These are phyloP conservation scores for Corchorus olitorius DNA, from an alignment of 345 rosid species.

Conservation along the genomic window DNA sequence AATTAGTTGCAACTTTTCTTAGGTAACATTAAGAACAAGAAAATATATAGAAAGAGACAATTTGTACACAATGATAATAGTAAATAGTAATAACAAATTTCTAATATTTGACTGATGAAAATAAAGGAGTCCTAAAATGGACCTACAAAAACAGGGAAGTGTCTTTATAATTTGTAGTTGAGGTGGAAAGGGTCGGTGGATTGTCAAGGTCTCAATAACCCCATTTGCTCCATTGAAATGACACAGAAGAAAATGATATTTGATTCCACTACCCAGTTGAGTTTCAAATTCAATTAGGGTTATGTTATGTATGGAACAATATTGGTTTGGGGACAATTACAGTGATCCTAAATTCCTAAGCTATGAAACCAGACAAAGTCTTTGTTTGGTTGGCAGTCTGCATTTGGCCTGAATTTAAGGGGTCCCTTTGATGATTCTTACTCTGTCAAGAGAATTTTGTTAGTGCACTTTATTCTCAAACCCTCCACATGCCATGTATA, in stretches of 20 bases:
- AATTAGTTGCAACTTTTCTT: neutral
- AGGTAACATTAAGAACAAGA: neutral
- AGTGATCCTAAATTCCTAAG: neutral
- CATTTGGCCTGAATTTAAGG: neutral
- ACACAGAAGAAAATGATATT: neutral
- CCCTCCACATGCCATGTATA: constrained; percentile 4
- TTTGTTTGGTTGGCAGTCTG: neutral
- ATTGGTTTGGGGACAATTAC: neutral
- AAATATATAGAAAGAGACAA: too few relatives aligned
- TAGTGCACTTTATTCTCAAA: neutral
- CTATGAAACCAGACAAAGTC: neutral
- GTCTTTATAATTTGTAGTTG: neutral
- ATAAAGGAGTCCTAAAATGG: neutral
- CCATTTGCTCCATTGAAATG: neutral
- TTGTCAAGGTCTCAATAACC: neutral
- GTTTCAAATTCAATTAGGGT: too few relatives aligned
- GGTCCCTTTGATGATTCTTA: neutral
- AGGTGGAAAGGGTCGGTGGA: neutral
- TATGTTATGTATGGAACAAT: too few relatives aligned
- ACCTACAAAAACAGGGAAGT: neutral
- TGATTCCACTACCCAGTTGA: neutral
- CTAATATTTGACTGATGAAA: neutral
- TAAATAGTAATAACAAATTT: too few relatives aligned
- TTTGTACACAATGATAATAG: neutral
- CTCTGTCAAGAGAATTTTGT: neutral